Evolutionary conservation across 1,284 basidiomycete genomes (phyloP), one percentile per base, ranked within the genome.

Genomic region (Ceratobasidium sp.): DNA sequence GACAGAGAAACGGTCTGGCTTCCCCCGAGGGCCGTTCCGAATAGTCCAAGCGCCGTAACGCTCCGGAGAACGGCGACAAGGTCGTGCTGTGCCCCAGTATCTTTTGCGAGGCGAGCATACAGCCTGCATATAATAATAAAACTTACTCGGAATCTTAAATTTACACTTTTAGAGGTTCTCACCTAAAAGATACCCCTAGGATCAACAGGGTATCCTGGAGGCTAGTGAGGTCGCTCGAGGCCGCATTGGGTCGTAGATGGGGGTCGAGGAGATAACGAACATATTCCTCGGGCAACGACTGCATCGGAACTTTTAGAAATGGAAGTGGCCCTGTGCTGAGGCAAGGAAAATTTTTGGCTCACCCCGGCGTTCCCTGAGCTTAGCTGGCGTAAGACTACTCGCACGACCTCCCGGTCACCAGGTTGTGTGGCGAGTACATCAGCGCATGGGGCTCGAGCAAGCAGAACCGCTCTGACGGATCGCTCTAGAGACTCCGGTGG

Each of bases 181-280:
- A 57, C 64, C 73, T 65, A 50, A 74, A 65, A 22, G 73, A 74
- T n/a, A 29, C 62, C 47, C 22, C 51, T 3, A 65, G 56, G 60
- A 66, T 48, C 17, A 51, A 19, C 50, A 66, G 41, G 45, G 45
- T 44, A 29, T 54, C 60, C 19, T 74, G 29, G 11, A 31, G 6
- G 17, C 36, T 41, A n/a, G 29, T 41, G 33, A 60, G 48, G 19
- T 57, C 33, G 27, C 47, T 27, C 29, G 62, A 44, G 36, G 36
- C 11, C 36, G 8, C 44, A 51, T n/a, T 44, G 57, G 27, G 2
- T 29, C 51, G 47, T 6, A 51, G 41, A 19, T 22, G 45, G 57
- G 69, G 69, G 45, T 72, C 69, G 45, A 72, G 69, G 29, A 72
- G 69, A 57, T 72, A 72, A 6, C 57, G 57, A 47, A 72, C 31